A percentile compares a stretch with the other conserved stretches of the same genome.
Evolutionary conservation across 139 green algal species (phyloP).

Genomic region (Volvox africanus): DNA sequence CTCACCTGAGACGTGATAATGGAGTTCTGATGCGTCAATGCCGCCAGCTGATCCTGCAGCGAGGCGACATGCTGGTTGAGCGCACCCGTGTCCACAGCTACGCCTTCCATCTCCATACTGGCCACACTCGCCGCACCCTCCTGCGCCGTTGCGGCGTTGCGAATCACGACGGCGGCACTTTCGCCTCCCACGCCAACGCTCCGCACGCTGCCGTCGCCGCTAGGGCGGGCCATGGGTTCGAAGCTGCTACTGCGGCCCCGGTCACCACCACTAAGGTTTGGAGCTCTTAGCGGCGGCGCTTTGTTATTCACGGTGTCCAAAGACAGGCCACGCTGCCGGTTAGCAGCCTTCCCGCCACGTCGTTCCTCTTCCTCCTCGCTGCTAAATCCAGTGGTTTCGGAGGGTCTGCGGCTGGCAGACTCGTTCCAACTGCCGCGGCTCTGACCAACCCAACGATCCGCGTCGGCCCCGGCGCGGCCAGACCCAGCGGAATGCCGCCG

Average conservation of each 20-base stretch:
- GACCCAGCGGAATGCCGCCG: not conserved
- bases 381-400: not conserved
- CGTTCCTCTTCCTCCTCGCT: not conserved
- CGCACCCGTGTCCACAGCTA: not conserved
- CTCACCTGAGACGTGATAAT: slow-evolving; percentile 30
- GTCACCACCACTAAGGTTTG: too few relatives aligned
- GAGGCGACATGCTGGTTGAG: slow-evolving; percentile 13
- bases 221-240: not conserved
- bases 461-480: not conserved
- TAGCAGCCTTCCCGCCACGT: too few relatives aligned
- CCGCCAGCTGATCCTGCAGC: slow-evolving; percentile 46
- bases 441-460: not conserved
- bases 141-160: not conserved
- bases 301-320: not conserved
- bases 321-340: not conserved
- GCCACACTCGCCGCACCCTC: not conserved
- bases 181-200: not conserved
- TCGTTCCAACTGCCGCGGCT: not conserved
- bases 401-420: not conserved
- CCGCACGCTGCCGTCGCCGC: not conserved
- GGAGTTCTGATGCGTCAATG: slow-evolving; percentile 44
- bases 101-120: not conserved
- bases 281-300: not conserved
- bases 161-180: not conserved
- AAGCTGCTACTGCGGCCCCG: not conserved